Evolutionary conservation across 2,329 filamentous ascomycete genomes (phyloP).

Genomic region (Colletotrichum godetiae): DNA sequence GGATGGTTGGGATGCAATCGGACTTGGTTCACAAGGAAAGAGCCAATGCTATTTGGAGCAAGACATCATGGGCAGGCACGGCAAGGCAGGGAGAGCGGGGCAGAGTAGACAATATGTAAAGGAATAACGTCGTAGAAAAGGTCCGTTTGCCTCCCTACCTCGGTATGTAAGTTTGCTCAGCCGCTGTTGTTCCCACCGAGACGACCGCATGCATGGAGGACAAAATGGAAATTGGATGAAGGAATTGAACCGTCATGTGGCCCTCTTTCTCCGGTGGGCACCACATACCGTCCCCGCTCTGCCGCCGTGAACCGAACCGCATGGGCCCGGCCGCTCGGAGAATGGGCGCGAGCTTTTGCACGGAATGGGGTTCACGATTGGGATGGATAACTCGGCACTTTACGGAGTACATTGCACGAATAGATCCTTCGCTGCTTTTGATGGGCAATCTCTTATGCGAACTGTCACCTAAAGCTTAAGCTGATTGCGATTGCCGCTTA

Average conservation of each 20-base stretch:
- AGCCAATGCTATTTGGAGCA: neutral
- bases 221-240: constrained; percentile 15
- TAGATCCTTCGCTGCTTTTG: too few relatives aligned
- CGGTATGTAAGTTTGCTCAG: too few relatives aligned
- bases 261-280: constrained; percentile 3
- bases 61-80: too few relatives aligned
- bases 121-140: neutral
- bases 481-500: too few relatives aligned
- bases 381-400: too few relatives aligned
- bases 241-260: constrained; percentile 26
- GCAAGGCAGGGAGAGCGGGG: too few relatives aligned
- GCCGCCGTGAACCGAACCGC: neutral
- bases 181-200: neutral
- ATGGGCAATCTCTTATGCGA: too few relatives aligned
- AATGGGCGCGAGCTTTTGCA: neutral
- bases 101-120: neutral
- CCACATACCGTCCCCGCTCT: neutral
- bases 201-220: constrained; percentile 12
- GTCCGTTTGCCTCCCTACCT: too few relatives aligned
- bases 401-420: too few relatives aligned
- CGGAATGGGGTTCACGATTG: neutral
- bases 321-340: neutral
- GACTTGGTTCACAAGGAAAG: neutral
- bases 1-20: constrained; percentile 3
- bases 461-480: too few relatives aligned